Conservation (phyloP, 1,284 basidiomycete genomes). For the Fomes fomentarius region DNA sequence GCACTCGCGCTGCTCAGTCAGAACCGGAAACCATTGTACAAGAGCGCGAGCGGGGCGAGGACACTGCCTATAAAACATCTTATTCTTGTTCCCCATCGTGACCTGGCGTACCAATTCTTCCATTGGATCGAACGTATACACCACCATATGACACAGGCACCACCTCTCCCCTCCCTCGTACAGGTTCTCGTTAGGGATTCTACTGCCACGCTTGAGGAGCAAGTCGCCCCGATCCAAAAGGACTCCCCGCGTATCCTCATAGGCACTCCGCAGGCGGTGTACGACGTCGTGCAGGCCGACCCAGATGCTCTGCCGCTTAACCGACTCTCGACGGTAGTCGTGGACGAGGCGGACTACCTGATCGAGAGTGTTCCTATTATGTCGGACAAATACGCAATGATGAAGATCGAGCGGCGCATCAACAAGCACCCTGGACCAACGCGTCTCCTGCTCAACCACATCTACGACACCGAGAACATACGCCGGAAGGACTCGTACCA, state of each 20-base stretch:
- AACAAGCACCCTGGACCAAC: slow-evolving; percentile 60
- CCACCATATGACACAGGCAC: slow-evolving; percentile 28
- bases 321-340: slow-evolving; percentile 57
- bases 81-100: slow-evolving; percentile 74
- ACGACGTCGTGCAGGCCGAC: slow-evolving; percentile 55
- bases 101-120: slow-evolving; percentile 69
- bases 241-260: slow-evolving; percentile 69
- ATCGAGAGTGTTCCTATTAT: slow-evolving; percentile 48
- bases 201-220: slow-evolving; percentile 28
- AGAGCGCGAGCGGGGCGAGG: not conserved
- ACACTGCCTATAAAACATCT: slow-evolving; percentile 40
- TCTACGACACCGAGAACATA: slow-evolving; percentile 41
- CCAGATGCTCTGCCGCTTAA: slow-evolving; percentile 46
- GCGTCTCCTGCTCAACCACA: slow-evolving; percentile 56
- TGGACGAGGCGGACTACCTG: slow-evolving; percentile 78
- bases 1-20: slow-evolving; percentile 67
- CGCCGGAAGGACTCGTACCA: slow-evolving; percentile 9
- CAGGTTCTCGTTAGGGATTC: slow-evolving; percentile 66
- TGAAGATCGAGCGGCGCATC: slow-evolving; percentile 44
- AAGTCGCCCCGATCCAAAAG: slow-evolving; percentile 43
- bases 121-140: slow-evolving; percentile 68
- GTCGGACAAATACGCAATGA: slow-evolving; percentile 38
- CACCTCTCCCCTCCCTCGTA: slow-evolving; percentile 43
- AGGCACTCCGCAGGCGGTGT: slow-evolving; percentile 67
- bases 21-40: slow-evolving; percentile 42